These are phyloP conservation scores for Kazachstania psychrophila DNA, from an alignment of 805 yeast genomes.

Conservation along the genomic window DNA sequence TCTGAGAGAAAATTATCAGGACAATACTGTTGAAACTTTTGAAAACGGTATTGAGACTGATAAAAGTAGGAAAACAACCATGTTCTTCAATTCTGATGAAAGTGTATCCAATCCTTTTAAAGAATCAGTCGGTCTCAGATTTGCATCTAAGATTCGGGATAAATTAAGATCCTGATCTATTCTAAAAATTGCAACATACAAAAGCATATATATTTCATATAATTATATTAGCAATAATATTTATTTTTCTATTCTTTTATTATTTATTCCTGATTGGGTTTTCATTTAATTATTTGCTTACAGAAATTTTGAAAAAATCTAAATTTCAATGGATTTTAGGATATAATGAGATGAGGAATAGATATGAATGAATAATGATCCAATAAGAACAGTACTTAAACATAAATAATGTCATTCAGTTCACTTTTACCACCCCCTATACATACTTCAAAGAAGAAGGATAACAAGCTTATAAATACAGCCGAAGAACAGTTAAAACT, in stretches of 20 bases:
- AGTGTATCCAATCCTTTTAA: conserved; percentile 3
- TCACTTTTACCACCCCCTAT: conserved; percentile 21
- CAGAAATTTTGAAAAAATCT: no score
- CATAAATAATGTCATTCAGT: conserved; percentile 17
- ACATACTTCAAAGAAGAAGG: conserved; percentile 1
- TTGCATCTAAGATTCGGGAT: conserved; percentile 21
- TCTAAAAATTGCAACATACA: not conserved
- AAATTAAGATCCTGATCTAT: conserved; percentile 11
- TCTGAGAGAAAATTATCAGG: conserved; percentile 15
- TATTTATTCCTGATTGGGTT: no score
- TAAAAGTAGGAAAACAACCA: conserved; percentile 1
- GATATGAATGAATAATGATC: no score
- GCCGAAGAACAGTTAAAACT: not conserved
- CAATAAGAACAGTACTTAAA: no score
- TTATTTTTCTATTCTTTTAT: no score
- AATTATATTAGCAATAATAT: no score
- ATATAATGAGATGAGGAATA: no score
- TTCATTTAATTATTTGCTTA: no score
- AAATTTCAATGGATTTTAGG: no score
- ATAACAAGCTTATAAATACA: not conserved
- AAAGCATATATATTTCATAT: no score
- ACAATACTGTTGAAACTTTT: conserved; percentile 2
- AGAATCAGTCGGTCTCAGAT: conserved; percentile 13
- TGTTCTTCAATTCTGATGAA: conserved; percentile 6
- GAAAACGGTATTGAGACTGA: not conserved